These are phyloP conservation scores for Aspergillus persii DNA, from an alignment of 2,329 filamentous ascomycete genomes.

Conservation along the genomic window DNA sequence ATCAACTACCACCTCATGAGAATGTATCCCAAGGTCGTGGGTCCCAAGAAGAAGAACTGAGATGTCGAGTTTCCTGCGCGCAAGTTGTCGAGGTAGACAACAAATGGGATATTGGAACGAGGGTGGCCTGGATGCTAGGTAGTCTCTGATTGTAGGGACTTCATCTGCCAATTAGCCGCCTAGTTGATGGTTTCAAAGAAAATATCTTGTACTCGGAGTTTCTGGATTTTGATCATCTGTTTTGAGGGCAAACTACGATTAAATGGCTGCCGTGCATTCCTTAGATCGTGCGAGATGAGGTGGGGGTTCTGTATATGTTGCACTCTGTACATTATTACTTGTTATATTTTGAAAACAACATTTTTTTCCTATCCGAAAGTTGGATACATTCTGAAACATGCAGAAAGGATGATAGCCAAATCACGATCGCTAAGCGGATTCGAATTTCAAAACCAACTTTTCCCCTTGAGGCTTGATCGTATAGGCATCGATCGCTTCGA, in stretches of 20 bases:
- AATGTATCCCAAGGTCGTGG: conserved; percentile 70
- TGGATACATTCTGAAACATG: not conserved
- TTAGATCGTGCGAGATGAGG: conserved; percentile 3
- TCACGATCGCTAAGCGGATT: conserved; percentile 17
- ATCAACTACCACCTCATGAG: conserved; percentile 91
- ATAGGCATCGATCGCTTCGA: conserved; percentile 66
- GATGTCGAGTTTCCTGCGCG: not conserved
- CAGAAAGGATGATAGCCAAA: not conserved
- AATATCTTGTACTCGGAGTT: conserved; percentile 10
- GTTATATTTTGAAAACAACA: conserved; percentile 1
- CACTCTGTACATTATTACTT: conserved; percentile 26
- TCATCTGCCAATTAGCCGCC: not conserved
- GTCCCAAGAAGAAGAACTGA: conserved; percentile 64
- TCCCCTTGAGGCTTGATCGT: conserved; percentile 59
- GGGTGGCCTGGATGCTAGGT: conserved; percentile 9
- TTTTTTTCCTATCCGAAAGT: not conserved
- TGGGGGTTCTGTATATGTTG: conserved; percentile 6
- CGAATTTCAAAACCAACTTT: conserved; percentile 58
- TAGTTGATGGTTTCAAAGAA: not conserved
- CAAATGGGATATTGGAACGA: conserved; percentile 11
- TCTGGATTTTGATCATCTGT: conserved; percentile 5
- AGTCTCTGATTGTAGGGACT: not conserved
- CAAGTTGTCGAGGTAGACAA: not conserved
- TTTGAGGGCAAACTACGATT: conserved; percentile 10
- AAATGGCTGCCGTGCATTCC: conserved; percentile 19